These are phyloP conservation scores for Starmerella etchellsii DNA, from an alignment of 805 yeast species.

Conservation along the genomic window DNA sequence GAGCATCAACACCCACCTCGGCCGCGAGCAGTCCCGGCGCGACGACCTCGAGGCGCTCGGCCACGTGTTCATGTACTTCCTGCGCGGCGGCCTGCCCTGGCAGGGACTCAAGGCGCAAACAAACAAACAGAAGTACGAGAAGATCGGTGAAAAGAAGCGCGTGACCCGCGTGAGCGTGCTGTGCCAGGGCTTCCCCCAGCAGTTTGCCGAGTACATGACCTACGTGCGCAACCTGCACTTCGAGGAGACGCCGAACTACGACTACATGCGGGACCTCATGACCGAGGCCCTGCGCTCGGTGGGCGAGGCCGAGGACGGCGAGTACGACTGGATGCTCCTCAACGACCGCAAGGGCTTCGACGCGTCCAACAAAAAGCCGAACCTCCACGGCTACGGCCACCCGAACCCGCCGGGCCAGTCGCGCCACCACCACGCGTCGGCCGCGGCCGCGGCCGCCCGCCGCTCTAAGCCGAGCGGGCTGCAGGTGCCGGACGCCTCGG, in stretches of 20 bases:
- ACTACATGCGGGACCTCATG: conserved; percentile 65
- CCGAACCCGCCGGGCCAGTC: conserved; percentile 38
- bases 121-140: conserved; percentile 93
- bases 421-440: conserved; percentile 12
- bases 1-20: conserved; percentile 94
- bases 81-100: conserved; percentile 89
- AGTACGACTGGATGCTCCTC: conserved; percentile 95
- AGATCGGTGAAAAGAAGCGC: conserved; percentile 92
- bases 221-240: conserved; percentile 79
- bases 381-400: conserved; percentile 90
- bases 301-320: conserved; percentile 66
- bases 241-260: conserved; percentile 92
- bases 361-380: conserved; percentile 79
- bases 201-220: conserved; percentile 82
- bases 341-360: conserved; percentile 97
- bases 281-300: conserved; percentile 56
- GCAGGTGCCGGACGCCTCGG: conserved; percentile 7
- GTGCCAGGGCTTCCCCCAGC: conserved; percentile 80
- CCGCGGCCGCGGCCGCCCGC: conserved; percentile 13
- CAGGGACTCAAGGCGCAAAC: conserved; percentile 98
- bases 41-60: conserved; percentile 95
- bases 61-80: conserved; percentile 88
- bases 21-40: conserved; percentile 91
- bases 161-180: conserved; percentile 75
- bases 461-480: conserved; percentile 6